Percentiles rank a stretch among this genome's conserved stretches.
These are phyloP conservation scores for Saccharomycopsis sp. DNA, from an alignment of 805 yeast genomes.

Conservation along the genomic window DNA sequence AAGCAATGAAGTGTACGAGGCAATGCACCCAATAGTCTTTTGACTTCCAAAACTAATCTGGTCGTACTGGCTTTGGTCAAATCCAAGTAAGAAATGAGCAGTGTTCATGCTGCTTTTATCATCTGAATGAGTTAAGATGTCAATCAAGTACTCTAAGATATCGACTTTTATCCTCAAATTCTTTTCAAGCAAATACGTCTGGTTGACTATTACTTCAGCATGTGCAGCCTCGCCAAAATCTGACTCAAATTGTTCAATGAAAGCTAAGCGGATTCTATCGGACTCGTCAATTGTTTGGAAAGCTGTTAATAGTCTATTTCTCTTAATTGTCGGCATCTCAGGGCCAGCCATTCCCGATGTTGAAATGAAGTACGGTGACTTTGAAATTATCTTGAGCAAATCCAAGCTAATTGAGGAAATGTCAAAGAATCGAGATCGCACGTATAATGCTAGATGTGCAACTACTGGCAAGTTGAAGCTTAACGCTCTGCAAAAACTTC, in stretches of 20 bases:
- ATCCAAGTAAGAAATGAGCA: conserved; percentile 75
- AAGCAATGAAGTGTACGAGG: conserved; percentile 47
- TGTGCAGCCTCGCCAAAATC: conserved; percentile 23
- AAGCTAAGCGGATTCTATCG: conserved; percentile 57
- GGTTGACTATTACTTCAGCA: conserved; percentile 9
- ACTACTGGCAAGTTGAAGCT: conserved; percentile 62
- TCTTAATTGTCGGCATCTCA: conserved; percentile 30
- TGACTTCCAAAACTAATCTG: conserved; percentile 37
- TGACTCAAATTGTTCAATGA: conserved; percentile 57
- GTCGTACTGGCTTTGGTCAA: conserved; percentile 26
- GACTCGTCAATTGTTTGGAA: conserved; percentile 75
- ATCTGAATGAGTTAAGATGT: conserved; percentile 33
- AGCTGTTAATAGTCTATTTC: conserved; percentile 58
- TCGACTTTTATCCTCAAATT: conserved; percentile 44
- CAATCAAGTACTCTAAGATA: conserved; percentile 49
- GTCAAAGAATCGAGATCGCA: conserved; percentile 44
- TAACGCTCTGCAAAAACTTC: conserved; percentile 63
- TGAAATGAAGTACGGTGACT: conserved; percentile 38
- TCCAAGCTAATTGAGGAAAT: conserved; percentile 47
- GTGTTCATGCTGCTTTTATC: conserved; percentile 41
- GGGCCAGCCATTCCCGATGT: conserved; percentile 21
- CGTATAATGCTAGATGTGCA: conserved; percentile 66
- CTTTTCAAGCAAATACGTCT: conserved; percentile 29
- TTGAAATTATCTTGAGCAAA: conserved; percentile 43
- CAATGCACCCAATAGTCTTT: conserved; percentile 39